Percentiles rank a stretch among this genome's conserved stretches.
These are phyloP conservation scores for Diutina pseudorugosa DNA, from an alignment of 1,139 yeast genomes.

Conservation along the genomic window DNA sequence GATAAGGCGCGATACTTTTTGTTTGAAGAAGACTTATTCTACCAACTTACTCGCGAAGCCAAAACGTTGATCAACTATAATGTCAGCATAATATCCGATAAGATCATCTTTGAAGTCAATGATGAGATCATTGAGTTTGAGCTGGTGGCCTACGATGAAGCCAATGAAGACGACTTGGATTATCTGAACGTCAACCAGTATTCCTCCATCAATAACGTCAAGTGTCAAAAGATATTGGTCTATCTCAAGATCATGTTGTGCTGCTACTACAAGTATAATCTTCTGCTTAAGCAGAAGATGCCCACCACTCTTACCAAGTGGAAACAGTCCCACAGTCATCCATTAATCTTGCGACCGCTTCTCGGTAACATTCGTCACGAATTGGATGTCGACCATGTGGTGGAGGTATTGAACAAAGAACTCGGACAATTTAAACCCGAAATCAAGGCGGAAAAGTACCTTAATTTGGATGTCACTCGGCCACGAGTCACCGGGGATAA, in stretches of 20 bases:
- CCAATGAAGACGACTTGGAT: conserved; percentile 25
- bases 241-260: conserved; percentile 51
- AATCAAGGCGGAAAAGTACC: conserved; percentile 15
- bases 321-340: conserved; percentile 36
- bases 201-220: conserved; percentile 22
- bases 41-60: conserved; percentile 68
- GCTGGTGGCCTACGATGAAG: conserved; percentile 38
- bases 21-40: conserved; percentile 76
- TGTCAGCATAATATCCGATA: conserved; percentile 54
- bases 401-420: conserved; percentile 22
- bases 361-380: conserved; percentile 62
- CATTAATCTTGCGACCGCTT: conserved; percentile 50
- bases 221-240: conserved; percentile 41
- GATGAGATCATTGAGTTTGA: conserved; percentile 66
- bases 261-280: conserved; percentile 41
- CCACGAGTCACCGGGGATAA: conserved; percentile 9
- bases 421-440: conserved; percentile 10
- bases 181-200: conserved; percentile 20
- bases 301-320: conserved; percentile 40
- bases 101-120: conserved; percentile 50
- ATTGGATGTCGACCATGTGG: conserved; percentile 30
- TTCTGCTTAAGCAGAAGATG: conserved; percentile 31
- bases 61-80: conserved; percentile 58
- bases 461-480: conserved; percentile 12
- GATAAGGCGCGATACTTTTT: conserved; percentile 55